These are phyloP conservation scores for Lentinula aciculospora DNA, from an alignment of 768 basidiomycete species.

Conservation along the genomic window DNA sequence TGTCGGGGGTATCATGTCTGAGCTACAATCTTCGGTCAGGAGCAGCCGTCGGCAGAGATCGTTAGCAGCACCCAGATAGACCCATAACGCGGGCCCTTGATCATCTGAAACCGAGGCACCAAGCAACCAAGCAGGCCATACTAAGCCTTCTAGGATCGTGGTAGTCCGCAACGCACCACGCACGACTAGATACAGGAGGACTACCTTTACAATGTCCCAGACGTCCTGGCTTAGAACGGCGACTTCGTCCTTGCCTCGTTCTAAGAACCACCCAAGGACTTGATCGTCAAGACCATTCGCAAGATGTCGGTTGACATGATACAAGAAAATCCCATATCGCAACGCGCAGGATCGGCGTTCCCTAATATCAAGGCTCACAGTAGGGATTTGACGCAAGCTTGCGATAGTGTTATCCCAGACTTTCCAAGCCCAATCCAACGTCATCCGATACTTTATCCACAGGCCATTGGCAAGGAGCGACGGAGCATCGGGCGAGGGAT, in stretches of 20 bases:
- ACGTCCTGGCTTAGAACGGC: conserved; percentile 50
- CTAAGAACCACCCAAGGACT: conserved; percentile 67
- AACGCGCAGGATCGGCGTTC: conserved; percentile 49
- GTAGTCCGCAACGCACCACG: conserved; percentile 68
- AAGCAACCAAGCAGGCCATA: conserved; percentile 75
- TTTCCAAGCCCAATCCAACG: conserved; percentile 72
- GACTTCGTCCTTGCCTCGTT: conserved; percentile 61
- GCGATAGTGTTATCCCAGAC: conserved; percentile 82
- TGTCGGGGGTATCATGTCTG: conserved; percentile 29
- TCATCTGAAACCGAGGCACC: conserved; percentile 36
- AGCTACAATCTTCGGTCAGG: conserved; percentile 43
- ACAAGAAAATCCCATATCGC: conserved; percentile 65
- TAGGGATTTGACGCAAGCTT: conserved; percentile 63
- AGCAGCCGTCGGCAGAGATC: conserved; percentile 56
- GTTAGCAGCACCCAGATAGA: conserved; percentile 60
- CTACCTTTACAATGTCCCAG: conserved; percentile 62
- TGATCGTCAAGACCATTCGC: conserved; percentile 66
- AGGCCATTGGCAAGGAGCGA: conserved; percentile 68
- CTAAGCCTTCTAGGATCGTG: conserved; percentile 64
- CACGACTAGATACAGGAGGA: conserved; percentile 59
- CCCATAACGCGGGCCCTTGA: conserved; percentile 35
- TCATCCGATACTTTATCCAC: conserved; percentile 79
- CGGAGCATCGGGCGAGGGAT: conserved; percentile 54
- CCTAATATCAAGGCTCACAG: conserved; percentile 41
- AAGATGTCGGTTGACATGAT: conserved; percentile 73